These are phyloP conservation scores for Orbilia blumenaviensis DNA, from an alignment of 2,329 filamentous ascomycete species.

Conservation along the genomic window DNA sequence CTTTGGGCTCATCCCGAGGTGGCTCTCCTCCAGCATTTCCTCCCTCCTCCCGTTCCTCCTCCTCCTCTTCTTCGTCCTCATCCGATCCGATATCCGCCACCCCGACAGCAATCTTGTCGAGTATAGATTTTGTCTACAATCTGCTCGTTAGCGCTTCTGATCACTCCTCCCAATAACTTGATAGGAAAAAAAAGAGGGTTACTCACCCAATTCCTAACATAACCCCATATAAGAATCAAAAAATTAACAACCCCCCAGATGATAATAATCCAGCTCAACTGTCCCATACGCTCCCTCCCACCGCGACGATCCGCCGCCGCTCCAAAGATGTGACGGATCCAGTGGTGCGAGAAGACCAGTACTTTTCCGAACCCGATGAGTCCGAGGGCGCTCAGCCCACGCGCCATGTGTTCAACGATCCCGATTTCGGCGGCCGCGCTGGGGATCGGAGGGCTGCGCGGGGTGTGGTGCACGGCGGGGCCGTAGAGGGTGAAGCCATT, in stretches of 20 bases:
- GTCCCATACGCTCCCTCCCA: slow-evolving; percentile 79
- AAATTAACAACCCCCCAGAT: slow-evolving; percentile 80
- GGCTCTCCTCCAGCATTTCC: too few relatives aligned
- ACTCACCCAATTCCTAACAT: slow-evolving; percentile 76
- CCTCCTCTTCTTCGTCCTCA: slow-evolving; percentile 35
- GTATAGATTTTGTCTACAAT: slow-evolving; percentile 34
- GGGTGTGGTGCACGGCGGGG: slow-evolving; percentile 13
- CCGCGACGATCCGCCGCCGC: slow-evolving; percentile 68
- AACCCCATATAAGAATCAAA: slow-evolving; percentile 81
- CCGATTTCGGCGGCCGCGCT: slow-evolving; percentile 63
- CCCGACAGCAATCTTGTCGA: slow-evolving; percentile 46
- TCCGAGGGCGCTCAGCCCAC: slow-evolving; percentile 89
- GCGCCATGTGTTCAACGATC: slow-evolving; percentile 85
- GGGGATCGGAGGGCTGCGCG: neutral
- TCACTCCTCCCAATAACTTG: neutral
- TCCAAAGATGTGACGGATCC: slow-evolving; percentile 79
- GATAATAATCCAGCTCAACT: slow-evolving; percentile 81
- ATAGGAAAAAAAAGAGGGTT: too few relatives aligned
- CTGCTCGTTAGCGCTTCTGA: neutral
- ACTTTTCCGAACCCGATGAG: slow-evolving; percentile 85
- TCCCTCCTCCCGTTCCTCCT: slow-evolving; percentile 42
- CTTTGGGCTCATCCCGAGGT: slow-evolving; percentile 29
- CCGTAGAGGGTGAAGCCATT: slow-evolving; percentile 33
- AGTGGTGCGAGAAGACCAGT: slow-evolving; percentile 73
- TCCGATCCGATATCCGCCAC: slow-evolving; percentile 46